Evolutionary conservation across 192 early-diverging fungal species (phyloP), one percentile per base, ranked within the genome.

Genomic region (Chytriomyces sp.): DNA sequence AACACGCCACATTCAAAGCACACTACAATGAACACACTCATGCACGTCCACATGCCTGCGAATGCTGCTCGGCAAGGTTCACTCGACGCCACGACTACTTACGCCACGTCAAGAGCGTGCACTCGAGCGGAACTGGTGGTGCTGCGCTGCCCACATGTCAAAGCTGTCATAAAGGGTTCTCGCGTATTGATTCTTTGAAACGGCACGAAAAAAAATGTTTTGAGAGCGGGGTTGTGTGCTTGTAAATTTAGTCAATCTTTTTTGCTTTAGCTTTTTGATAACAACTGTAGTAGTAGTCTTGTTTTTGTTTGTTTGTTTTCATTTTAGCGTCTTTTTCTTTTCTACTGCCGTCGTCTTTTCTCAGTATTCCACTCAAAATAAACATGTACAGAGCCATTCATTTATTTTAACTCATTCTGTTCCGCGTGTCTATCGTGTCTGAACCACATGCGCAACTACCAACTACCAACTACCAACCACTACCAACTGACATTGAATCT

Each of bases 51-150:
- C 61, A 74, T 28, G 43, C 10, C 9, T 74, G 72, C 61, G 43
- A 13, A 8, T 9, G 9, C 9, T 74, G 72, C 45, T 10, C 45
- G 2, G 13, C 72, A 10, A 47, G 63, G 6, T 76, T 76, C 49
- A 66, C 74, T 50, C 61, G 74, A 13, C 45, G 64, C 7, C 74
- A 76, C 49, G 74, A 76, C 44, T 67, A 50, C 8, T 50, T 76
- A 48, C 62, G 74, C 9, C 74, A 76, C 23, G 28, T 67, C 63
- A 50, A 50, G 28, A 57, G 63, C 9, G 63, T 76, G 26, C 74
- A 76, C 13, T 9, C 6, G 7, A 24, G 8, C 10, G 61, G 35
- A 1, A 59, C n/a, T 8, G 26, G 23, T 13, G 53, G 20, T 18
- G 35, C 35, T 0, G 3, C 35, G 4, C 35, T 35, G 35, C 49